A percentile compares a stretch with the other conserved stretches of the same genome.
phyloP scores from a whole-genome alignment of 2,329 filamentous ascomycete genomes.

The Aspergillus arachidicola region DNA sequence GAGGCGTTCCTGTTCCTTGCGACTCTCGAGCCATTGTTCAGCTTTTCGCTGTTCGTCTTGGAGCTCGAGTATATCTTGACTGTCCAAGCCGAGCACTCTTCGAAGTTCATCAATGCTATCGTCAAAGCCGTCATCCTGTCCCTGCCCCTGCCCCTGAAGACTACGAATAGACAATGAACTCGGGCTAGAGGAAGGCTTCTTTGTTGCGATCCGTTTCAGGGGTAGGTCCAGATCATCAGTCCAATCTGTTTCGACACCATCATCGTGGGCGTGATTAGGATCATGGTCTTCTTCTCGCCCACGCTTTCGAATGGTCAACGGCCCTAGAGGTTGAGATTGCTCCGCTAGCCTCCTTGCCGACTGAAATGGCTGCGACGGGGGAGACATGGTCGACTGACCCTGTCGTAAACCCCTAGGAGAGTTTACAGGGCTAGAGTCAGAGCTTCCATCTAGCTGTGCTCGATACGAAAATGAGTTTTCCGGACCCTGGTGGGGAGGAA shows the following conservation, averaged over 20 bases:
- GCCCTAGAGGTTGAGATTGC: slow-evolving; percentile 6
- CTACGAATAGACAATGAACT: slow-evolving; percentile 1
- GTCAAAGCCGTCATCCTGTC: neutral
- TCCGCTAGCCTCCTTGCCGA: neutral
- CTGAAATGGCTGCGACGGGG: slow-evolving; percentile 4
- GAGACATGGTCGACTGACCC: slow-evolving; percentile 13
- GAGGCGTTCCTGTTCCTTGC: slow-evolving; percentile 36
- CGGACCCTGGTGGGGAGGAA: neutral
- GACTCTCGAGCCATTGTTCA: slow-evolving; percentile 33
- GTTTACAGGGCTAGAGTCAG: neutral
- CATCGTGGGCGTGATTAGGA: neutral
- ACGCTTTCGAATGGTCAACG: slow-evolving; percentile 20
- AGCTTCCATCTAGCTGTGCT: slow-evolving; percentile 22
- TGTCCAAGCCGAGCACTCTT: slow-evolving; percentile 29
- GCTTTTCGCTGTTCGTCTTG: slow-evolving; percentile 34
- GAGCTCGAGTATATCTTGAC: slow-evolving; percentile 29
- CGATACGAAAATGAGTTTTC: neutral
- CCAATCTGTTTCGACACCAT: slow-evolving; percentile 9
- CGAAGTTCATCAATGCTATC: slow-evolving; percentile 21
- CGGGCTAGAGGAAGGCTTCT: slow-evolving; percentile 4
- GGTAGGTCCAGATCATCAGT: slow-evolving; percentile 14
- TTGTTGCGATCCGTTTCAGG: slow-evolving; percentile 13
- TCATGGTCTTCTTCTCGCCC: neutral
- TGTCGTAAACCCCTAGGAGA: neutral
- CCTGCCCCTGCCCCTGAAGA: slow-evolving; percentile 1